Base-by-base conservation (phyloP, 2,329 filamentous ascomycete species). In the Penicillium corylophilum region DNA sequence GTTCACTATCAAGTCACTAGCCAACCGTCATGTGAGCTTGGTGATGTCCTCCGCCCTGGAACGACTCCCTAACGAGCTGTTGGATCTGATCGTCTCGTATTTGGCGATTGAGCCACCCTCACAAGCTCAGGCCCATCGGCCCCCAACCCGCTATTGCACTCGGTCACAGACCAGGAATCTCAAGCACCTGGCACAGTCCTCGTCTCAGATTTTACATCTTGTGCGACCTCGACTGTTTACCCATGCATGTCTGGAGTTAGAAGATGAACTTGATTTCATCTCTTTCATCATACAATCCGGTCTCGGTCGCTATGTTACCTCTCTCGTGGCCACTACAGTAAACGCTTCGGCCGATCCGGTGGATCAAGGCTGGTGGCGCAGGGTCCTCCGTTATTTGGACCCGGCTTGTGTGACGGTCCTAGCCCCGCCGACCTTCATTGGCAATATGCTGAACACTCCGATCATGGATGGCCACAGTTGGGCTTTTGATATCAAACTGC, bases 401-500 rank as follows among this genome's bases (percentile, higher is more conserved):
- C 83, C 81, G 7, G 54, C 74, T 42, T 72, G 77, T 40, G 66
- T 87, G 52, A 81, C 80, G 7, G 71, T 87, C 48, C 68, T 85
- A 42, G 85, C 85, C 0, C 81, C 85, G 6, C 84, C 86, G 0
- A 74, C 79, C 4, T 81, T 83, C 16, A 74, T 91, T 7, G 83
- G 85, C 1, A 78, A 78, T 0, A 73, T 89, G 44, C 71, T 87
- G 4, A 81, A 81, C 16, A 80, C 80, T 5, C 76, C 75, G 51
- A 74, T 88, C 24, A 78, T 81, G 44, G 74, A 82, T 35, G 75
- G 76, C 9, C 82, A 87, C 62, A 74, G 75, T 5, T 87, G 84
- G 84, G 79, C 79, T 22, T 89, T 88, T 60, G 77, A 83, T 49
- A 82, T 83, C 55, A 78, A 79, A 6, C 79, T 82, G 47, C 86